These are phyloP conservation scores for Thermothelomyces thermophilus DNA, from an alignment of 2,329 filamentous ascomycete genomes.

Conservation along the genomic window DNA sequence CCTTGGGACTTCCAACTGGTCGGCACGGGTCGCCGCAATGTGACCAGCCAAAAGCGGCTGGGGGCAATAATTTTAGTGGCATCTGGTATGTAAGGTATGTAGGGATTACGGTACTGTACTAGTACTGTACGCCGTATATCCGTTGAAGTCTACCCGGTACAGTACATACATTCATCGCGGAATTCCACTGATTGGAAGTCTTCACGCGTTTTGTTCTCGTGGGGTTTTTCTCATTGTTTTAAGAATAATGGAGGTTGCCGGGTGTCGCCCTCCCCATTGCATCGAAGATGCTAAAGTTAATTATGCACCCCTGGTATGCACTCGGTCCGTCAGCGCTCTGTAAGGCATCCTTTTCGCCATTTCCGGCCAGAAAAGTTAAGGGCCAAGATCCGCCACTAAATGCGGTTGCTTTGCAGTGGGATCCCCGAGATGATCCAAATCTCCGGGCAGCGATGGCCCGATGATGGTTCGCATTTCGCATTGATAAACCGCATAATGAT, in stretches of 20 bases:
- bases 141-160: too few species aligned
- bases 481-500: neutral
- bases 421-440: constrained; percentile 20
- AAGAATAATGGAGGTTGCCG: neutral
- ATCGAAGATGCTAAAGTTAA: too few species aligned
- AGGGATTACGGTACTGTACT: too few species aligned
- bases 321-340: neutral
- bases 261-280: too few species aligned
- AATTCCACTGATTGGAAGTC: too few species aligned
- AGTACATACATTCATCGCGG: too few species aligned
- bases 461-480: neutral
- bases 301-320: neutral
- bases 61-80: too few species aligned
- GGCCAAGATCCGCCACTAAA: constrained; percentile 5
- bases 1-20: too few species aligned
- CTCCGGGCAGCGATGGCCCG: neutral
- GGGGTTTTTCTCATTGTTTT: too few species aligned
- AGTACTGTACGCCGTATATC: too few species aligned
- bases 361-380: neutral
- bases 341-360: neutral
- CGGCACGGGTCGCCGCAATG: constrained; percentile 9
- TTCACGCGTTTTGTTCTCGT: too few species aligned
- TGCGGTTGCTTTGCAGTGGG: constrained; percentile 1
- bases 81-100: too few species aligned
- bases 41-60: constrained; percentile 1